Conservation (phyloP, 2,329 filamentous ascomycete genomes). For the Verticillium albo-atrum region DNA sequence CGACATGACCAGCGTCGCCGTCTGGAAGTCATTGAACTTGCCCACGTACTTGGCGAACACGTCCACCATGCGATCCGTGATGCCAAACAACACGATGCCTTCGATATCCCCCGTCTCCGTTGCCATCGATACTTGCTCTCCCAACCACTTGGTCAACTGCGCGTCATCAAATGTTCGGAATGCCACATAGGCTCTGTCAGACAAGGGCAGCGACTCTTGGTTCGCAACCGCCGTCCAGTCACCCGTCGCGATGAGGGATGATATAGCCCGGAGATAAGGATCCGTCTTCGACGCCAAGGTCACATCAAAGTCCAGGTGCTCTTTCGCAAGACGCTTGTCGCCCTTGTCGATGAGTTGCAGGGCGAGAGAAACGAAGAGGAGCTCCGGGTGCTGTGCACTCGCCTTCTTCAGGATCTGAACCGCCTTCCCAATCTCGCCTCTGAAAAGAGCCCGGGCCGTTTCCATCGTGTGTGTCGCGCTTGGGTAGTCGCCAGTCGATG, state of each 20-base stretch:
- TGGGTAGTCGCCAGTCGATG: conserved; percentile 40
- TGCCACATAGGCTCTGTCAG: conserved; percentile 71
- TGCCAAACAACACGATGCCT: conserved; percentile 72
- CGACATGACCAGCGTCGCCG: conserved; percentile 69
- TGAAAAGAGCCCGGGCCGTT: conserved; percentile 71
- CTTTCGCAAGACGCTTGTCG: conserved; percentile 36
- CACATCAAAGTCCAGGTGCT: conserved; percentile 55
- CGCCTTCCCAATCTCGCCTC: conserved; percentile 63
- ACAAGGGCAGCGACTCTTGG: conserved; percentile 67
- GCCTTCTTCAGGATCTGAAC: conserved; percentile 66
- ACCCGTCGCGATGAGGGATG: conserved; percentile 70
- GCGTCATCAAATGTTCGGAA: conserved; percentile 61
- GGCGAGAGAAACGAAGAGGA: conserved; percentile 64
- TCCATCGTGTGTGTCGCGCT: conserved; percentile 64
- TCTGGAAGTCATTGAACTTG: conserved; percentile 74
- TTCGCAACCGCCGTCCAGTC: conserved; percentile 72
- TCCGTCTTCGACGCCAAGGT: conserved; percentile 61
- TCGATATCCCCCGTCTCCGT: conserved; percentile 68
- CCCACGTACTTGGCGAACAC: conserved; percentile 72
- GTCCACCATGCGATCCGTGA: conserved; percentile 68
- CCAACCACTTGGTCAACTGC: conserved; percentile 62
- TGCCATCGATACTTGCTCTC: conserved; percentile 57
- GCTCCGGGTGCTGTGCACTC: conserved; percentile 57
- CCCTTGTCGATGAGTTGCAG: conserved; percentile 58
- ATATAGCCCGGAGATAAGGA: conserved; percentile 75